Conservation (phyloP, 2,329 filamentous ascomycete species). For the Fusarium irregulare region DNA sequence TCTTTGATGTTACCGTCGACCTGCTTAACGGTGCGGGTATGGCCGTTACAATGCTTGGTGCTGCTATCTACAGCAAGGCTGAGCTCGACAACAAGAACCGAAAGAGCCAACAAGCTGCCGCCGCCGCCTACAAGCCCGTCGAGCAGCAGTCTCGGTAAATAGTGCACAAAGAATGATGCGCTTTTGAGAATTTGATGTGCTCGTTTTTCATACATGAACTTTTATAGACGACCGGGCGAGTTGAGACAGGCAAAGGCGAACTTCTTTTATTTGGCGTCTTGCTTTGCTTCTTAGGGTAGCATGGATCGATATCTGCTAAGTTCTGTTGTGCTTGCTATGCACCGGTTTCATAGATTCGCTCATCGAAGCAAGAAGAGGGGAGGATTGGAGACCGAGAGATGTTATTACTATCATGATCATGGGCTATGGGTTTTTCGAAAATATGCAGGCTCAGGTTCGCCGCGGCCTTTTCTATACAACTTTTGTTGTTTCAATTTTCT, state of each 20-base stretch:
- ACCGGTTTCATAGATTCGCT: conserved; percentile 16
- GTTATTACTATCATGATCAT: conserved; percentile 45
- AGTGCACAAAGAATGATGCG: neutral
- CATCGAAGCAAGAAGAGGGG: conserved; percentile 18
- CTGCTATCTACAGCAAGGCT: conserved; percentile 68
- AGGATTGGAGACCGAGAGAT: conserved; percentile 28
- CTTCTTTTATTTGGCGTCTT: conserved; percentile 33
- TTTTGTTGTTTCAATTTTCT: conserved; percentile 36
- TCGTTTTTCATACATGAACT: conserved; percentile 45
- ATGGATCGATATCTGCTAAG: conserved; percentile 20
- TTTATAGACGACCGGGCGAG: conserved; percentile 42
- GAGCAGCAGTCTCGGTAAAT: conserved; percentile 48
- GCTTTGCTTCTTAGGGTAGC: conserved; percentile 23
- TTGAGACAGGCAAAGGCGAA: conserved; percentile 27
- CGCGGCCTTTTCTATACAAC: conserved; percentile 37
- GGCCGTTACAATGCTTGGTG: conserved; percentile 65
- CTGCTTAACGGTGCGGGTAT: conserved; percentile 67
- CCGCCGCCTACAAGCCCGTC: conserved; percentile 51
- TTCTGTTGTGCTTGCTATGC: conserved; percentile 35
- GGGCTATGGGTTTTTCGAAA: conserved; percentile 44
- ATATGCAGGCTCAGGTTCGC: conserved; percentile 29
- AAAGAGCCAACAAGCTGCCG: conserved; percentile 47
- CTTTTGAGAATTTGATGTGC: conserved; percentile 22
- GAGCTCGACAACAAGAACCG: conserved; percentile 62
- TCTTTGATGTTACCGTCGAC: conserved; percentile 64